Conservation (phyloP, 2,329 filamentous ascomycete species). For the Xylaria sp. region DNA sequence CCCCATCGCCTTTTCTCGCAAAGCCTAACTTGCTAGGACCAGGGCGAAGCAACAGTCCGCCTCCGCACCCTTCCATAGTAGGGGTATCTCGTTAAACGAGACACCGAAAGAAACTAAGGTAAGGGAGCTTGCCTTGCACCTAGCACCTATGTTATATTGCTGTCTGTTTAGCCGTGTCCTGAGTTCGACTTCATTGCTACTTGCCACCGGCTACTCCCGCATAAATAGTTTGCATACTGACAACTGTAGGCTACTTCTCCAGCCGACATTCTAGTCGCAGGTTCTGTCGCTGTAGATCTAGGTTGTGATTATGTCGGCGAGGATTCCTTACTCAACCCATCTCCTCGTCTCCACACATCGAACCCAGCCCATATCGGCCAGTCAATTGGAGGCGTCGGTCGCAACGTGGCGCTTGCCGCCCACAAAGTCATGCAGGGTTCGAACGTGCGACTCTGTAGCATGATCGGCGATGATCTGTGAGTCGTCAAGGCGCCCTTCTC, state of each 20-base stretch:
- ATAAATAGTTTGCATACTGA: conserved; percentile 17
- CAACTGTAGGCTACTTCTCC: conserved; percentile 27
- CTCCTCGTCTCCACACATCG: conserved; percentile 72
- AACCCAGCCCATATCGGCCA: conserved; percentile 83
- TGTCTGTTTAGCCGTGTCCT: not conserved
- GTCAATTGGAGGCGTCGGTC: conserved; percentile 86
- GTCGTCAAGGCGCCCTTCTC: conserved; percentile 28
- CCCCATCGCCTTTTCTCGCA: conserved; percentile 15
- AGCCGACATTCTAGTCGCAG: conserved; percentile 80
- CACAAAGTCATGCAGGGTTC: conserved; percentile 64
- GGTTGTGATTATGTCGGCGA: conserved; percentile 71
- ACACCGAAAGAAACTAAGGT: conserved; percentile 22
- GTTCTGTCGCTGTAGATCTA: conserved; percentile 86
- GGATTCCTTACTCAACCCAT: conserved; percentile 31
- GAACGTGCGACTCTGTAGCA: conserved; percentile 75
- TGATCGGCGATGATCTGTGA: conserved; percentile 77
- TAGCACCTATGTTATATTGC: not conserved
- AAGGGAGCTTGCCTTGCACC: conserved; percentile 16
- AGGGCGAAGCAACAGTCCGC: conserved; percentile 27
- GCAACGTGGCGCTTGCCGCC: conserved; percentile 86
- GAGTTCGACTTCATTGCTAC: not conserved
- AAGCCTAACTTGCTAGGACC: conserved; percentile 25
- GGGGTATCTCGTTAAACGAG: conserved; percentile 17
- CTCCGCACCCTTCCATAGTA: conserved; percentile 9
- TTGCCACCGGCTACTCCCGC: not conserved